phyloP scores from a whole-genome alignment of 441 rosid genomes.

The Erodium trifolium region DNA sequence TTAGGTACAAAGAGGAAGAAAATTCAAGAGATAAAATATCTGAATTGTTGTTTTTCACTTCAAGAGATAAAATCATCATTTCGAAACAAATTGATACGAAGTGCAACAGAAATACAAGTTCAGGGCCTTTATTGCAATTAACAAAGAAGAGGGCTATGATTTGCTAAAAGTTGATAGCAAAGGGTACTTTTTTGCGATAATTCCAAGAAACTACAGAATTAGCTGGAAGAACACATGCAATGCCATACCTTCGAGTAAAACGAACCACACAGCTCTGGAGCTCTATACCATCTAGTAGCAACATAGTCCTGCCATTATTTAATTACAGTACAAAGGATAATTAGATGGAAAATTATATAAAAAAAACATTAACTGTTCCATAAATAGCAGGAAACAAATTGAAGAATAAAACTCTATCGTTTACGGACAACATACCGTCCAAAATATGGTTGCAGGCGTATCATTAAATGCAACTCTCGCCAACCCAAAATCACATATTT shows the following conservation, averaged over 20 bases:
- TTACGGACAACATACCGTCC: constrained; percentile 64
- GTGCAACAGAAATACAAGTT: too few species aligned
- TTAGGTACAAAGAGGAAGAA: too few species aligned
- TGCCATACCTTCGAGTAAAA: constrained; percentile 32
- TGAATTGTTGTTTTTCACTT: too few species aligned
- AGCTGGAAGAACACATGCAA: not conserved
- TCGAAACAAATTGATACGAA: too few species aligned
- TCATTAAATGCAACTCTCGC: constrained; percentile 92
- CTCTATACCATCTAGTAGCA: too few species aligned
- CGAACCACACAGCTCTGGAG: too few species aligned
- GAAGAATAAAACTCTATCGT: not conserved
- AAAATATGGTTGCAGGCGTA: constrained; percentile 81
- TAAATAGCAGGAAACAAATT: constrained; percentile 3
- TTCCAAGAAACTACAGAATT: not conserved
- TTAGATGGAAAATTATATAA: not conserved
- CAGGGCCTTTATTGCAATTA: too few species aligned
- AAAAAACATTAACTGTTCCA: not conserved
- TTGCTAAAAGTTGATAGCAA: too few species aligned
- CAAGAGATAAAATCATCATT: too few species aligned
- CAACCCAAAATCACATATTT: constrained; percentile 92
- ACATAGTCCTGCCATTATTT: constrained; percentile 13
- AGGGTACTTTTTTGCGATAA: too few species aligned
- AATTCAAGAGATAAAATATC: too few species aligned
- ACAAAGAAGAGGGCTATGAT: too few species aligned
- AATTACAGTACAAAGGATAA: constrained; percentile 11